Conservation (phyloP, 2,329 filamentous ascomycete genomes). For the Pseudogymnoascus sp. region DNA sequence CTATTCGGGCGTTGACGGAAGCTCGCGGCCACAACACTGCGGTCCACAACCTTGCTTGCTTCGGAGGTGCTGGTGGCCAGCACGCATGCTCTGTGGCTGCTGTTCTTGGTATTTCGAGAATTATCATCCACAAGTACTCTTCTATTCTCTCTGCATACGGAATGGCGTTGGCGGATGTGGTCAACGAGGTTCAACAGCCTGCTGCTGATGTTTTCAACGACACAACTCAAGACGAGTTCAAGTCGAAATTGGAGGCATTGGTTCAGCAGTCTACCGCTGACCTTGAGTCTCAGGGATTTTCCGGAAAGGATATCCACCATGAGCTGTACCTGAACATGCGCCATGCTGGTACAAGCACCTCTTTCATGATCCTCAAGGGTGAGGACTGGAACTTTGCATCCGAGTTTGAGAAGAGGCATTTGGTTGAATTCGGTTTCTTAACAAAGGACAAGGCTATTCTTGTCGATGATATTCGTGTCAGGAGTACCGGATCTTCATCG, state of each 20-base stretch:
- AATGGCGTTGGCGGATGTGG: constrained; percentile 86
- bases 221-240: constrained; percentile 46
- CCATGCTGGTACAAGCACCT: constrained; percentile 80
- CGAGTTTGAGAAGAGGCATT: constrained; percentile 76
- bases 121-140: constrained; percentile 77
- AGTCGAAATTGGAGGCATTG: constrained; percentile 65
- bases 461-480: constrained; percentile 75
- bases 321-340: constrained; percentile 90
- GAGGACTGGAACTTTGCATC: constrained; percentile 72
- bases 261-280: constrained; percentile 61
- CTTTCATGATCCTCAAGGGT: constrained; percentile 71
- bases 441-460: constrained; percentile 76
- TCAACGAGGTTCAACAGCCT: constrained; percentile 79
- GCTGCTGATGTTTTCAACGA: constrained; percentile 53
- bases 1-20: constrained; percentile 82
- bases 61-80: constrained; percentile 85
- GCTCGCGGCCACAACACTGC: constrained; percentile 85
- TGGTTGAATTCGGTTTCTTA: constrained; percentile 85
- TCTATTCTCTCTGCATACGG: constrained; percentile 85
- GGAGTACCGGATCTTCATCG: constrained; percentile 81
- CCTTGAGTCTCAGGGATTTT: constrained; percentile 69
- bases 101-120: constrained; percentile 75
- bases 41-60: constrained; percentile 77
- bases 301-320: constrained; percentile 64
- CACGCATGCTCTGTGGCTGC: constrained; percentile 82